Evolutionary conservation across 2,329 filamentous ascomycete genomes (phyloP).

Genomic region (Corynespora cassiicola): DNA sequence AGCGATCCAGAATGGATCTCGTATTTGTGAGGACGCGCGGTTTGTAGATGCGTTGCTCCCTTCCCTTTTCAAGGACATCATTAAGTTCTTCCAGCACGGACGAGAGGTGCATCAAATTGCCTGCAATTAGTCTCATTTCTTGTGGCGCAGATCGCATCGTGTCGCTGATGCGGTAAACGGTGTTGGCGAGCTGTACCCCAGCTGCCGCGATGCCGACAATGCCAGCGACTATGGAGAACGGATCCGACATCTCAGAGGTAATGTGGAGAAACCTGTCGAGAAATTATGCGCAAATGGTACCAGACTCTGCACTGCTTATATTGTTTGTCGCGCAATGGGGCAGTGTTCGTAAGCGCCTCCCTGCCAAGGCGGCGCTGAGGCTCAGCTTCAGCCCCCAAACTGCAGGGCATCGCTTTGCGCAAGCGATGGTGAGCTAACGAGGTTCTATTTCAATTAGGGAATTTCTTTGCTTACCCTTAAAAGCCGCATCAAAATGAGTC

Average conservation of each 20-base stretch:
- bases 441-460: no score
- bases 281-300: no score
- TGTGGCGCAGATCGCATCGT: slow-evolving; percentile 1
- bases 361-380: no score
- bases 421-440: no score
- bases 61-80: slow-evolving; percentile 3
- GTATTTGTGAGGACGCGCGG: slow-evolving; percentile 4
- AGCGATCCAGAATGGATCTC: slow-evolving; percentile 1
- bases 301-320: no score
- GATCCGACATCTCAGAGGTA: slow-evolving; percentile 8
- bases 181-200: slow-evolving; percentile 6
- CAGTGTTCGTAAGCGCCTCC: no score
- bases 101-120: slow-evolving; percentile 6
- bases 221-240: slow-evolving; percentile 3
- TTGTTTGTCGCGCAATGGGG: no score
- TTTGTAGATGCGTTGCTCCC: slow-evolving; percentile 4
- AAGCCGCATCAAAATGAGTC: no score
- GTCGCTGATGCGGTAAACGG: slow-evolving; percentile 5
- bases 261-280: no score
- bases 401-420: no score
- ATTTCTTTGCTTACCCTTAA: no score
- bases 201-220: slow-evolving; percentile 6
- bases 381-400: no score
- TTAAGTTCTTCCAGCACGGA: slow-evolving; percentile 4
- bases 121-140: slow-evolving; percentile 1